Conservation (phyloP, 352 stramenopile species). For the Phytophthora parvispora region DNA sequence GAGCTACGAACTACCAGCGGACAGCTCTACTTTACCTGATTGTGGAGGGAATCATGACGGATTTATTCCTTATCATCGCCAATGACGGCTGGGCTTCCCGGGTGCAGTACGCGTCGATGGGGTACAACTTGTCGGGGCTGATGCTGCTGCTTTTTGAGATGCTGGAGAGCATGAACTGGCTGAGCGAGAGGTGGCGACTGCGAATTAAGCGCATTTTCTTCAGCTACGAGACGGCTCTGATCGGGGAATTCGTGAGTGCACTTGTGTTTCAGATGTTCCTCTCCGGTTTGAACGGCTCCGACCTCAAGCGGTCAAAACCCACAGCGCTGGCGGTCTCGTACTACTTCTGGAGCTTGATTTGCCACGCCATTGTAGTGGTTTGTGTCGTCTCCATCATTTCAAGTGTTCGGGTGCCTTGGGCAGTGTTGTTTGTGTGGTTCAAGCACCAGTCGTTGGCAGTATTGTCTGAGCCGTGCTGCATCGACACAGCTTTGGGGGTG, state of each 20-base stretch:
- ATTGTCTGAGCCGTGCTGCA: conserved; percentile 20
- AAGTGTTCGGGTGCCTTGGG: background rate
- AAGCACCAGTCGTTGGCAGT: conserved; percentile 19
- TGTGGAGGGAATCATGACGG: conserved; percentile 25
- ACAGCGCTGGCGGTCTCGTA: conserved; percentile 22
- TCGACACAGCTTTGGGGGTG: conserved; percentile 19
- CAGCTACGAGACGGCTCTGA: conserved; percentile 15
- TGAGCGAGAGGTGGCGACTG: background rate
- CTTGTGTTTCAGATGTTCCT: conserved; percentile 14
- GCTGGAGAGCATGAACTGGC: conserved; percentile 10
- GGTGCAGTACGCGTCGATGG: conserved; percentile 13
- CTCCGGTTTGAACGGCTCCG: conserved; percentile 14
- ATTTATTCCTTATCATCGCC: conserved; percentile 18
- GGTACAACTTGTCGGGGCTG: conserved; percentile 14
- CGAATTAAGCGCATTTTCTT: conserved; percentile 13
- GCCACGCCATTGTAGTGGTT: conserved; percentile 23
- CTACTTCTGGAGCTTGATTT: conserved; percentile 27
- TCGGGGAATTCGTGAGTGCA: conserved; percentile 10
- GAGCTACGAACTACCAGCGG: conserved; percentile 11
- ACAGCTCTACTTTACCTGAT: conserved; percentile 17
- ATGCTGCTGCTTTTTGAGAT: conserved; percentile 12
- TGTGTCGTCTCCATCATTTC: conserved; percentile 17
- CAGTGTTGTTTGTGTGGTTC: conserved; percentile 9
- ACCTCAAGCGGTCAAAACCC: conserved; percentile 14
- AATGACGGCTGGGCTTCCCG: conserved; percentile 3